A percentile compares a stretch with the other conserved stretches of the same genome.
Conservation (phyloP, 2,329 filamentous ascomycete species). For the Penicillium sp. region DNA sequence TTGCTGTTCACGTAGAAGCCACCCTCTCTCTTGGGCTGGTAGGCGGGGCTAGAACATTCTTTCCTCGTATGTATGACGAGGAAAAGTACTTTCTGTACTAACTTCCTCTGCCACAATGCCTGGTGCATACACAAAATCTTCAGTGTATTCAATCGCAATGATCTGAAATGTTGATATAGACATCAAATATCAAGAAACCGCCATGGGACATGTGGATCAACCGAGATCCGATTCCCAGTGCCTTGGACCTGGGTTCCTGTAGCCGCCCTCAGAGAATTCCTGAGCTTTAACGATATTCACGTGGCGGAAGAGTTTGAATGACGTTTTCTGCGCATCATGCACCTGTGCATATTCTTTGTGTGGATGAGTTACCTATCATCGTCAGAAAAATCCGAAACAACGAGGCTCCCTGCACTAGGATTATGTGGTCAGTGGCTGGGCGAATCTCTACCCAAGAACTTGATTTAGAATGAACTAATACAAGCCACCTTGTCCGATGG, state of each 20-base stretch:
- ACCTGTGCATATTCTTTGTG: neutral
- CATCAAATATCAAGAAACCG: conserved; percentile 9
- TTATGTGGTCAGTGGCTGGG: neutral
- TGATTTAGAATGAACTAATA: neutral
- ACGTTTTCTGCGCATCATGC: conserved; percentile 4
- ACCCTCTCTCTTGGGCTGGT: neutral
- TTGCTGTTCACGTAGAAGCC: neutral
- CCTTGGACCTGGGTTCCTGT: conserved; percentile 22
- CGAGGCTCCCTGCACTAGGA: neutral
- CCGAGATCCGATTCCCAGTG: conserved; percentile 27
- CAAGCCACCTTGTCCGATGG: neutral
- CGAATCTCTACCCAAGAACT: neutral
- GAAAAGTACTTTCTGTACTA: neutral
- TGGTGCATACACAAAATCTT: neutral
- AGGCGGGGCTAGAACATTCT: neutral
- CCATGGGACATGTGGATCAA: conserved; percentile 26
- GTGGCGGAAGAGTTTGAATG: conserved; percentile 18
- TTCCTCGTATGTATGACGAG: neutral
- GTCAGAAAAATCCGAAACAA: neutral
- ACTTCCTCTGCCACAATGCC: neutral
- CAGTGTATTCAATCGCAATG: neutral
- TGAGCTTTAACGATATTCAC: conserved; percentile 15
- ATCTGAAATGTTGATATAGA: neutral
- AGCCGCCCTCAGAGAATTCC: conserved; percentile 16
- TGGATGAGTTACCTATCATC: neutral